Base-by-base conservation (phyloP, 1,284 basidiomycete species). In the Neonothopanus nambi region DNA sequence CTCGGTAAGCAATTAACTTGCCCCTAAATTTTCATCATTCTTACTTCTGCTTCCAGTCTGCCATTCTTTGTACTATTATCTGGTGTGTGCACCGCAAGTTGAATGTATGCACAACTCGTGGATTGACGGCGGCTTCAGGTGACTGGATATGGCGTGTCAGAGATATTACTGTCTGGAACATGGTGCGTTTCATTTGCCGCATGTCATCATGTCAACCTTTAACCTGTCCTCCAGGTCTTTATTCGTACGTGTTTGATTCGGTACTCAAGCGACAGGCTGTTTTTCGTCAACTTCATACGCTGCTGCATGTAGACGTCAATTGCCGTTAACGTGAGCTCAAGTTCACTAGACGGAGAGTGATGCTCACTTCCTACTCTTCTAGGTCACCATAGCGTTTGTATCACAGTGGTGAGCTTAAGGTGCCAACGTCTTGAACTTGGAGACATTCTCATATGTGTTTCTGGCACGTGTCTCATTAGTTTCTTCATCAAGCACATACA, bases 401-500 rank as follows among this genome's bases (percentile, higher is more conserved):
- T 68, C 70, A 4, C 72, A 75, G 63, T 63, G 63, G 70, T 71
- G 45, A 21, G 69, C n/a, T 61, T 18, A 9, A 36, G 3, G 5
- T 26, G 21, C 17, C 9, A 18, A 28, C 5, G 4, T 21, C 21
- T 40, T 21, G 18, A n/a, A 15, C 13, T 23, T 23, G 4, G n/a
- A 23, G 24, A 20, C 24, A n/a, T 5, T 33, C 24, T 44, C 24
- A n/a, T 13, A 43, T 42, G 15, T n/a, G n/a, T n/a, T n/a, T n/a
- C n/a, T n/a, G n/a, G n/a, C 40, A 37, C 18, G 26, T 13, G 30
- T 33, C 24, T 44, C 18, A 33, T 20, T 45, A 76, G 75, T 38
- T 76, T 73, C 52, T 75, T 76, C 55, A 71, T 70, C 11, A 65
- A 67, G 43, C 65, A 70, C 35, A 74, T 77, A 52, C 69, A 67